Evolutionary conservation across 257 asterid species (phyloP).

Genomic region (Gentiana straminea): DNA sequence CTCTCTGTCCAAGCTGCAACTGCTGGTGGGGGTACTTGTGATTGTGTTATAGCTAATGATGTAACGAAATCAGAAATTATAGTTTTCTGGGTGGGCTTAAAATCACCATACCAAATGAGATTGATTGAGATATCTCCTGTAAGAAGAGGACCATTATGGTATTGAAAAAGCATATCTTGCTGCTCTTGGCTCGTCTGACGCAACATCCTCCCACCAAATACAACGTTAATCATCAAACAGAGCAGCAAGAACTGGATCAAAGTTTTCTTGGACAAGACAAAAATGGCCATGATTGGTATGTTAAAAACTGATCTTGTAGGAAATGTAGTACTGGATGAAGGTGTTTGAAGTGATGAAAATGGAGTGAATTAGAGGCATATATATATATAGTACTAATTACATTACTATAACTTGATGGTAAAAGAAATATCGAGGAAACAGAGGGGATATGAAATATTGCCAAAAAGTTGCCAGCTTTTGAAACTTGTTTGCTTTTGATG

Average conservation of each 20-base stretch:
- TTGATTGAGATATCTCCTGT: conserved; percentile 13
- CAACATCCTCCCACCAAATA: not conserved
- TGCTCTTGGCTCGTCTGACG: not conserved
- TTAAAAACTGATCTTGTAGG: not conserved
- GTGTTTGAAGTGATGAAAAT: too few species aligned
- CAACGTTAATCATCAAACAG: not conserved
- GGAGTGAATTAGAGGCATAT: too few species aligned
- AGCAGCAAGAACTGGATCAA: not conserved
- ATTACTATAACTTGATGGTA: too few species aligned
- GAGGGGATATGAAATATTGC: too few species aligned
- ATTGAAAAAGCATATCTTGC: conserved; percentile 14
- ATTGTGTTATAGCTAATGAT: conserved; percentile 7
- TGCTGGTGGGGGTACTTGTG: conserved; percentile 12
- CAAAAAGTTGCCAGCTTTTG: too few species aligned
- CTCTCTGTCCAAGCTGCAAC: conserved; percentile 18
- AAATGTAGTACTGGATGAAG: too few species aligned
- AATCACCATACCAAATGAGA: conserved; percentile 20
- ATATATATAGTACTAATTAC: too few species aligned
- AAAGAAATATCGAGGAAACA: too few species aligned
- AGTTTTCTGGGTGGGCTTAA: conserved; percentile 15
- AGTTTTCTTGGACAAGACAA: not conserved
- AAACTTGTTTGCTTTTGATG: too few species aligned
- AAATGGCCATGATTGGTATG: not conserved
- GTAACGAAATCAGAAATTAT: conserved; percentile 13
- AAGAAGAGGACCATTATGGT: conserved; percentile 26